Evolutionary conservation across 2,329 filamentous ascomycete species (phyloP).

Genomic region (Penicillium sp.): DNA sequence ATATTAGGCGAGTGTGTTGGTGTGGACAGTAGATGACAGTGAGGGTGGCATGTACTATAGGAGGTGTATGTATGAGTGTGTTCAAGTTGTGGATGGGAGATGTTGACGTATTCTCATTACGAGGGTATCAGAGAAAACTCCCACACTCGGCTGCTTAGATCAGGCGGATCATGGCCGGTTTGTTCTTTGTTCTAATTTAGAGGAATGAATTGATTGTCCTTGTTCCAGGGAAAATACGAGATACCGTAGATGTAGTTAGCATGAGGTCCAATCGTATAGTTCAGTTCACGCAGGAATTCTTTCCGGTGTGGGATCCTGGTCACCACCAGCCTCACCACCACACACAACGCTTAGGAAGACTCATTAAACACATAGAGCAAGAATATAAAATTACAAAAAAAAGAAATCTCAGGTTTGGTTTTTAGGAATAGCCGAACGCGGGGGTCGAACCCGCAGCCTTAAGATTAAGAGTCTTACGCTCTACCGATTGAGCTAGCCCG

Average conservation of each 20-base stretch:
- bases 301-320: background rate
- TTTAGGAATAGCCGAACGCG: conserved; percentile 41
- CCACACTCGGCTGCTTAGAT: background rate
- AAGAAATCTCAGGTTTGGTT: conserved; percentile 19
- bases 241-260: background rate
- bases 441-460: conserved; percentile 46
- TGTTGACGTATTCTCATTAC: background rate
- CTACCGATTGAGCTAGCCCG: conserved; percentile 54
- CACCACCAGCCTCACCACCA: too few species aligned
- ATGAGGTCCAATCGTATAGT: background rate
- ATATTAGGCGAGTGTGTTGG: background rate
- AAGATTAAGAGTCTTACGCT: conserved; percentile 51
- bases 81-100: background rate
- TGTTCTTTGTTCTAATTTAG: background rate
- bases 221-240: background rate
- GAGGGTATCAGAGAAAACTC: background rate
- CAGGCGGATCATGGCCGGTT: background rate
- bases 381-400: conserved; percentile 2
- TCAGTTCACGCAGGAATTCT: background rate
- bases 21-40: background rate
- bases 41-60: too few species aligned
- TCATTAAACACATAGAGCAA: background rate
- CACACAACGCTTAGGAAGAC: too few species aligned
- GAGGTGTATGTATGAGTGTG: background rate
- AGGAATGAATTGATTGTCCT: background rate